These are phyloP conservation scores for Quercus cerris DNA, from an alignment of 306 rosid genomes.

Conservation along the genomic window DNA sequence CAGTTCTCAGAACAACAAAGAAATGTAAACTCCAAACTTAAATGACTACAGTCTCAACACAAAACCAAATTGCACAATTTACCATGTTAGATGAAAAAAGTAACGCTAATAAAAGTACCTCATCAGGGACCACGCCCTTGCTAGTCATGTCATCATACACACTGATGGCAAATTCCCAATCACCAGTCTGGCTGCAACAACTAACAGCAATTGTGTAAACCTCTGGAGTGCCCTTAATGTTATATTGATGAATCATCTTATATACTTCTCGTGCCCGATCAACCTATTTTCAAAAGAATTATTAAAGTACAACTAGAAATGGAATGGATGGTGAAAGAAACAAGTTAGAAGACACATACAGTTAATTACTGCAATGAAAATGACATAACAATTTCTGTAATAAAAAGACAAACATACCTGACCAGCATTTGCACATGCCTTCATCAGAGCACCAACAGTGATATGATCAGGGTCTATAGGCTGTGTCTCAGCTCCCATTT, in stretches of 20 bases:
- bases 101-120: constrained; percentile 44
- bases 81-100: background rate
- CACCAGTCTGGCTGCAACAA: constrained; percentile 84
- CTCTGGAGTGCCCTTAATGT: constrained; percentile 81
- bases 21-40: constrained; percentile 12
- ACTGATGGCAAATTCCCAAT: constrained; percentile 76
- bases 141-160: constrained; percentile 71
- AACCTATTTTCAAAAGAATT: constrained; percentile 47
- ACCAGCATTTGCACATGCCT: constrained; percentile 86
- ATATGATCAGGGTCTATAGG: constrained; percentile 90
- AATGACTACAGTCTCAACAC: background rate
- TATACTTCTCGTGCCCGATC: constrained; percentile 84
- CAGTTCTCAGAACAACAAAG: constrained; percentile 10
- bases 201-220: constrained; percentile 93
- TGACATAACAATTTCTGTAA: constrained; percentile 1
- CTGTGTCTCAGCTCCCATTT: constrained; percentile 76
- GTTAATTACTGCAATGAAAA: constrained; percentile 6
- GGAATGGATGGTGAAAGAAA: background rate
- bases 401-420: constrained; percentile 54
- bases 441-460: constrained; percentile 90
- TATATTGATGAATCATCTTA: constrained; percentile 65
- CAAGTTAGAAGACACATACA: constrained; percentile 5
- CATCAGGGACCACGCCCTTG: constrained; percentile 83
- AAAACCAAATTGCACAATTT: background rate
- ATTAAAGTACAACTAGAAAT: background rate